Conservation (phyloP, 305 asterid genomes). For the Fraxinus platypoda region DNA sequence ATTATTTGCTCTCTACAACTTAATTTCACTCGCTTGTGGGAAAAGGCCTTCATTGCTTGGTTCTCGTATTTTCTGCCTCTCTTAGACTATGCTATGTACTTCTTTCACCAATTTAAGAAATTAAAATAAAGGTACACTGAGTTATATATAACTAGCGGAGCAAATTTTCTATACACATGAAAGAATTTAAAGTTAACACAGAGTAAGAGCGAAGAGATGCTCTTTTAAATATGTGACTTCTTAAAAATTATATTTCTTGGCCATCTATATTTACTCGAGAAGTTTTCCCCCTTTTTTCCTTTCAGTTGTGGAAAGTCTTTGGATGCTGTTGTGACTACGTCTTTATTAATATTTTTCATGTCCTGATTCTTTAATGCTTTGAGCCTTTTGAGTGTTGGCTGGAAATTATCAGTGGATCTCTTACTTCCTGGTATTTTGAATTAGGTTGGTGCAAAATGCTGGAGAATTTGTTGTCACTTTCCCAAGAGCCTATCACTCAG, state of each 20-base stretch:
- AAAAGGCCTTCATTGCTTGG: conserved; percentile 6
- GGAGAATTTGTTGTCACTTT: conserved; percentile 99
- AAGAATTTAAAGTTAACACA: neutral
- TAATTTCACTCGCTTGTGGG: conserved; percentile 4
- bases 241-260: neutral
- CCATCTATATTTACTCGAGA: neutral
- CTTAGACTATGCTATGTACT: neutral
- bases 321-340: neutral
- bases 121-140: neutral
- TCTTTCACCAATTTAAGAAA: neutral
- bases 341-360: neutral
- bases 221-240: neutral
- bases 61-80: neutral
- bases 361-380: conserved; percentile 2
- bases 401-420: conserved; percentile 20
- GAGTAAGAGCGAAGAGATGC: neutral
- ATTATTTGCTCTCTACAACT: conserved; percentile 17
- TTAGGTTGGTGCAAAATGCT: conserved; percentile 95
- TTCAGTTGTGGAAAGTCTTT: neutral
- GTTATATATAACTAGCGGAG: neutral
- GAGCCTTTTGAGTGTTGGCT: conserved; percentile 3
- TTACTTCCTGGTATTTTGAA: conserved; percentile 25
- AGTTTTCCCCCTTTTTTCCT: neutral
- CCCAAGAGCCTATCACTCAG: conserved; percentile 99
- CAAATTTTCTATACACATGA: neutral